Evolutionary conservation across 2,329 filamentous ascomycete species (phyloP).

Genomic region (Blastomyces silverae): DNA sequence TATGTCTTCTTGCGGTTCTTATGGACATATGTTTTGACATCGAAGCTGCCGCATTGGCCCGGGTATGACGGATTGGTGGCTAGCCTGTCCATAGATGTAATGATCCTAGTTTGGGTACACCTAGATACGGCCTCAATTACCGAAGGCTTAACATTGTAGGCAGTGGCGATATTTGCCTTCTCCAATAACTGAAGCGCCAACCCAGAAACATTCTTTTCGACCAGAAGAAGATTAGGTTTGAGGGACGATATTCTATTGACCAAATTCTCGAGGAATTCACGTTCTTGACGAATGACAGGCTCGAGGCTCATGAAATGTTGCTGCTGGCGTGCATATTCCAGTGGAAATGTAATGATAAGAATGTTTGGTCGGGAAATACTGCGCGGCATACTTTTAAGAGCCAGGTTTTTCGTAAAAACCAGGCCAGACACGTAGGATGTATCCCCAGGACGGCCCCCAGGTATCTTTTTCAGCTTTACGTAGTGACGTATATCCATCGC

Average conservation of each 20-base stretch:
- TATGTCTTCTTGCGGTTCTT: conserved; percentile 84
- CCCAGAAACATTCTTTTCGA: conserved; percentile 86
- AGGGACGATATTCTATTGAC: conserved; percentile 85
- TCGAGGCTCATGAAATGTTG: conserved; percentile 97
- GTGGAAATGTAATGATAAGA: conserved; percentile 85
- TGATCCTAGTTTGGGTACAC: conserved; percentile 84
- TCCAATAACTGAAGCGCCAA: conserved; percentile 82
- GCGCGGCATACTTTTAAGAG: conserved; percentile 90
- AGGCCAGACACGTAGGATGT: conserved; percentile 95
- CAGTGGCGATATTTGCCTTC: conserved; percentile 83
- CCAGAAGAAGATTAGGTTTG: conserved; percentile 77
- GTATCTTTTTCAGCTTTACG: conserved; percentile 94
- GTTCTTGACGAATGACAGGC: conserved; percentile 92
- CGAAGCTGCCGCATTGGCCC: conserved; percentile 77
- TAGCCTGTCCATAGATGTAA: conserved; percentile 91
- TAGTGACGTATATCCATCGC: conserved; percentile 97
- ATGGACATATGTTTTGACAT: conserved; percentile 92
- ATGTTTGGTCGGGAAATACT: conserved; percentile 79
- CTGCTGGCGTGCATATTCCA: conserved; percentile 90
- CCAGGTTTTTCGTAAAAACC: conserved; percentile 95
- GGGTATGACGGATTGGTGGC: conserved; percentile 67
- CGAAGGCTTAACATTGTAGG: conserved; percentile 92
- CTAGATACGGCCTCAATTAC: conserved; percentile 92
- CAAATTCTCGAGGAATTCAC: conserved; percentile 84
- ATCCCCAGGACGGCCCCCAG: conserved; percentile 80